Evolutionary conservation across 2,329 filamentous ascomycete species (phyloP), one percentile per base, ranked within the genome.

Genomic region (Aspergillus udagawae): DNA sequence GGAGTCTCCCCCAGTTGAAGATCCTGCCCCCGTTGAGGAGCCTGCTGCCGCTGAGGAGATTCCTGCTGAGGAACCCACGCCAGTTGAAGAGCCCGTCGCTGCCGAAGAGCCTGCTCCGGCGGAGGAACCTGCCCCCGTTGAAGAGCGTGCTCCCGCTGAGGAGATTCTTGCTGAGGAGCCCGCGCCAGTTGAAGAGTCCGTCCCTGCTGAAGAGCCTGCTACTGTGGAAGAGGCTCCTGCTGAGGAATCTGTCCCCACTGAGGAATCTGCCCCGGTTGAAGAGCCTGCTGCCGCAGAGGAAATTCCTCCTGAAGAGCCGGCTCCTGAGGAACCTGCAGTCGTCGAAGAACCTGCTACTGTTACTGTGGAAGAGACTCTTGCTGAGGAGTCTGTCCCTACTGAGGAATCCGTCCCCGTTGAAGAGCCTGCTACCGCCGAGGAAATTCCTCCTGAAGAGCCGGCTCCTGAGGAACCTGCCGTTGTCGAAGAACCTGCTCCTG

Each of bases 31-130:
- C 47, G 61, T 64, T 27, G 56, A 62, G 32, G n/a, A 57, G 50
- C 27, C 52, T 14, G 44, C 48, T 38, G 50, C 29, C n/a, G 54
- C 35, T 20, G 54, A 60, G 10, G 60, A 61, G 42, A 28, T 23
- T 28, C 61, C 63, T 21, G 63, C 51, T 42, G 60, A 67, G 47
- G 58, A 63, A 47, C 35, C 56, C n/a, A 27, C 57, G n/a, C 29
- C 58, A 29, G 28, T 29, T 12, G 12, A 14, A 14, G 29, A 32
- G 6, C 17, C 14, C 32, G 28, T 29, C 9, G 3, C 32, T 35
- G 1, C 32, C 4, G 32, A 35, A 6, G 32, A 35, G 2, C 14
- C 32, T 3, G 9, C 28, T 10, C 28, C 28, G 1, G 9, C 2
- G 8, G 28, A 10, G 10, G 28, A 28, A 20, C 3, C 42, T 21